Percentiles rank a stretch among this genome's conserved stretches.
Conservation (phyloP, 805 yeast species). For the Ogataea zsoltii region DNA sequence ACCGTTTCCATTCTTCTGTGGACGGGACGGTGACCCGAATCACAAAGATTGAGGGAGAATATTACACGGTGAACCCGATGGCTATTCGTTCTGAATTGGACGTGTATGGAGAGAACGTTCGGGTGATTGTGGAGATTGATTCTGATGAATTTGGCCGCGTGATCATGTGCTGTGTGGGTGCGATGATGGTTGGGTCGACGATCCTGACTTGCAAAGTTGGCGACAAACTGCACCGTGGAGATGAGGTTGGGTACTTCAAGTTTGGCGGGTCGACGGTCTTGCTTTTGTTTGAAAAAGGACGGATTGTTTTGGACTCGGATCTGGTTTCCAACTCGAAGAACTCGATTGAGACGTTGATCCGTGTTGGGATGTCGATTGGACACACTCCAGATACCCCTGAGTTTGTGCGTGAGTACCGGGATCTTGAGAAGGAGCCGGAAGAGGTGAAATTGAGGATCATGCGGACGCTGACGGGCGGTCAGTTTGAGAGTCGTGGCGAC, state of each 20-base stretch:
- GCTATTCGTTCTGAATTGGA: constrained; percentile 86
- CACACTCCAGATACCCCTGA: constrained; percentile 58
- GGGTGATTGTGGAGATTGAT: constrained; percentile 75
- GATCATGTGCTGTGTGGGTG: constrained; percentile 83
- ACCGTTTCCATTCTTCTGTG: constrained; percentile 88
- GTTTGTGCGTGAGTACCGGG: constrained; percentile 43
- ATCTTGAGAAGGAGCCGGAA: constrained; percentile 47
- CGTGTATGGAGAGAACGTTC: constrained; percentile 88
- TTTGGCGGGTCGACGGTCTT: constrained; percentile 94
- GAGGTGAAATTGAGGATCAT: constrained; percentile 51
- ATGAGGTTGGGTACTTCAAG: constrained; percentile 90
- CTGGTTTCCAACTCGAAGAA: constrained; percentile 63
- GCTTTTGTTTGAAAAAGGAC: constrained; percentile 54
- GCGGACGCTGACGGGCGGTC: constrained; percentile 56
- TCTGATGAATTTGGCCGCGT: constrained; percentile 78
- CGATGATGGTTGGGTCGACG: constrained; percentile 98
- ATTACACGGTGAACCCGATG: constrained; percentile 97
- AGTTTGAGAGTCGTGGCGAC: background rate
- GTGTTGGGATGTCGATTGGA: constrained; percentile 92
- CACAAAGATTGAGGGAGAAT: constrained; percentile 77
- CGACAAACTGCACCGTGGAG: constrained; percentile 60
- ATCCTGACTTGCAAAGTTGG: constrained; percentile 68
- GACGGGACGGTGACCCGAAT: constrained; percentile 71
- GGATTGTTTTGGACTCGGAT: constrained; percentile 70
- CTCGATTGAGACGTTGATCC: constrained; percentile 76